phyloP scores from a whole-genome alignment of 768 basidiomycete species.

The Leccinum pellstonianum region DNA sequence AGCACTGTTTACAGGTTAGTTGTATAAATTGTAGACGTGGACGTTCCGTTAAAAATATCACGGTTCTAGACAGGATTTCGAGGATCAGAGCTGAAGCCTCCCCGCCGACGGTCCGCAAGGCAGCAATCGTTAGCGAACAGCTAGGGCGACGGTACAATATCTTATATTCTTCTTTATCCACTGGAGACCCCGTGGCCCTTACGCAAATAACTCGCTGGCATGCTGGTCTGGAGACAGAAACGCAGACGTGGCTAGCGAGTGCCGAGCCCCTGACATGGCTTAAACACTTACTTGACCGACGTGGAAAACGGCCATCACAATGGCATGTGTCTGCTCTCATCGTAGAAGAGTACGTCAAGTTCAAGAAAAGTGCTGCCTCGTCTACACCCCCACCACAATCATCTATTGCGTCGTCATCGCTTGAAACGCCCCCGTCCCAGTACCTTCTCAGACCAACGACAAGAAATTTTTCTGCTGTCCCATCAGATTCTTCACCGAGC shows the following conservation, averaged over 20 bases:
- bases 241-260: conserved; percentile 54
- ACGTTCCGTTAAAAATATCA: not conserved
- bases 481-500: conserved; percentile 40
- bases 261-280: conserved; percentile 76
- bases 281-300: conserved; percentile 58
- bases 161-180: conserved; percentile 41
- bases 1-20: conserved; percentile 52
- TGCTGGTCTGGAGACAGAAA: conserved; percentile 44
- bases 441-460: conserved; percentile 11
- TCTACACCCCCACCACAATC: conserved; percentile 17
- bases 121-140: conserved; percentile 62
- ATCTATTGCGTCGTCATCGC: conserved; percentile 13
- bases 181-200: conserved; percentile 41
- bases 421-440: conserved; percentile 13
- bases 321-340: conserved; percentile 71
- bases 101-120: conserved; percentile 60
- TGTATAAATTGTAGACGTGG: conserved; percentile 1
- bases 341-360: conserved; percentile 61
- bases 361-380: conserved; percentile 31
- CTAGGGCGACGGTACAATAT: conserved; percentile 62
- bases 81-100: conserved; percentile 50
- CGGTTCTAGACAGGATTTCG: conserved; percentile 51
- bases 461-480: conserved; percentile 31
- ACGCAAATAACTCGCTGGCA: conserved; percentile 61
- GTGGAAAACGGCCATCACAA: conserved; percentile 41